Conservation (phyloP, 495 filamentous ascomycete genomes). For the Daldinia childiae region DNA sequence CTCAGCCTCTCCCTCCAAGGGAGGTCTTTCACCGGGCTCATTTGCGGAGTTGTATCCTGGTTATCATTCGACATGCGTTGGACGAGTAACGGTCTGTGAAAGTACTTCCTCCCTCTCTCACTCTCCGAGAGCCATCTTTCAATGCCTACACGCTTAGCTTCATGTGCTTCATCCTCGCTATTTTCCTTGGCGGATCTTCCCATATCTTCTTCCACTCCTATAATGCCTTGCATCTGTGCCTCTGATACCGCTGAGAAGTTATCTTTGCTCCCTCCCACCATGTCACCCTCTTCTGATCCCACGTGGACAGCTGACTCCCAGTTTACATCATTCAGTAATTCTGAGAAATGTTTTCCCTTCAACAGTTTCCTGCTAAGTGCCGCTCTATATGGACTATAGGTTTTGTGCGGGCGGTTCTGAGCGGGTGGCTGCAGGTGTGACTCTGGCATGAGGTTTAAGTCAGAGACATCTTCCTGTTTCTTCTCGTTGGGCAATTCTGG, state of each 20-base stretch:
- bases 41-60: not conserved
- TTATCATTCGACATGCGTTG: slow-evolving; percentile 5
- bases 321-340: slow-evolving; percentile 13
- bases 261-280: not conserved
- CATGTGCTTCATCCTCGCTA: not conserved
- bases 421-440: not conserved
- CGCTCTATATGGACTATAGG: slow-evolving; percentile 1
- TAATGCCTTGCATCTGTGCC: not conserved
- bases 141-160: slow-evolving; percentile 16
- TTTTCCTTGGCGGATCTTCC: not conserved
- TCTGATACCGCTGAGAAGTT: not conserved
- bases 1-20: slow-evolving; percentile 30
- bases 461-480: not conserved
- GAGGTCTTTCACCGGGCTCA: slow-evolving; percentile 3
- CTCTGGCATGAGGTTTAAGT: slow-evolving; percentile 3
- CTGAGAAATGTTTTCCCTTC: slow-evolving; percentile 20
- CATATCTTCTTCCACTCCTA: not conserved
- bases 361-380: slow-evolving; percentile 28
- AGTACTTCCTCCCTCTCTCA: slow-evolving; percentile 23
- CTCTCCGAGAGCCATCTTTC: slow-evolving; percentile 32
- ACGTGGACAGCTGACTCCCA: slow-evolving; percentile 25
- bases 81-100: slow-evolving; percentile 6
- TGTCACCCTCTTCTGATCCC: slow-evolving; percentile 17
- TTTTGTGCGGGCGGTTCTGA: not conserved
- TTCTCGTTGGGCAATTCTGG: not conserved